phyloP scores from a whole-genome alignment of 306 rosid species.

The Malus sylvestris region DNA sequence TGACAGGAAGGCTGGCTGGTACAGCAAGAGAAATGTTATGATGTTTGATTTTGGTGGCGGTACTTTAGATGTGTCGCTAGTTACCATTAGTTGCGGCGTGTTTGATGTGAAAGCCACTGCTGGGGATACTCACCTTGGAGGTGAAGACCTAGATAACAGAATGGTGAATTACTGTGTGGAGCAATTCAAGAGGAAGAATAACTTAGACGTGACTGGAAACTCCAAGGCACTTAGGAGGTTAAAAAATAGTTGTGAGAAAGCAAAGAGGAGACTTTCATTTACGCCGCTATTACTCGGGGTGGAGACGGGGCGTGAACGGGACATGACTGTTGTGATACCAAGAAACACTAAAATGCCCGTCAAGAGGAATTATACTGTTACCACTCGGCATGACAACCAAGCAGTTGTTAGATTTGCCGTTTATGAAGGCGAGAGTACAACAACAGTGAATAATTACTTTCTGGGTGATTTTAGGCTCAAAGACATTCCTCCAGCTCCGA shows the following conservation, averaged over 20 bases:
- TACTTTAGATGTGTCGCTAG: slow-evolving; percentile 16
- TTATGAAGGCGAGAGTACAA: too few relatives aligned
- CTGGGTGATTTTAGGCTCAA: background rate
- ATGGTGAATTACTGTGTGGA: slow-evolving; percentile 11
- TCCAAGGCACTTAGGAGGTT: background rate
- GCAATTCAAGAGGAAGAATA: slow-evolving; percentile 2
- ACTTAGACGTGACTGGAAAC: background rate
- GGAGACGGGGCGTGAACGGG: rapidly evolving
- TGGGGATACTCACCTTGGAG: slow-evolving; percentile 17
- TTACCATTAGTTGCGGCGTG: background rate
- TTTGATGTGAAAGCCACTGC: slow-evolving; percentile 16
- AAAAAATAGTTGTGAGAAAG: background rate
- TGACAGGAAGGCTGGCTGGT: slow-evolving; percentile 57
- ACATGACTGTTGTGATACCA: background rate
- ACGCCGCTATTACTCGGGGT: background rate
- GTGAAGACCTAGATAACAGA: slow-evolving; percentile 17
- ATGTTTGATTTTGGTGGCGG: slow-evolving; percentile 50
- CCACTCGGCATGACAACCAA: too few relatives aligned
- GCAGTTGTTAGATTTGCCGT: too few relatives aligned
- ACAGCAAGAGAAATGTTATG: slow-evolving; percentile 46
- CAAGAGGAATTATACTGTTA: background rate
- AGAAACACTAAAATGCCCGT: background rate
- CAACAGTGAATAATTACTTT: too few relatives aligned
- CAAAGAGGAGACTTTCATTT: background rate
- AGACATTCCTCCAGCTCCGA: background rate